phyloP scores from a whole-genome alignment of 2,329 filamentous ascomycete genomes.

The Pseudophaeomoniella oleicola region DNA sequence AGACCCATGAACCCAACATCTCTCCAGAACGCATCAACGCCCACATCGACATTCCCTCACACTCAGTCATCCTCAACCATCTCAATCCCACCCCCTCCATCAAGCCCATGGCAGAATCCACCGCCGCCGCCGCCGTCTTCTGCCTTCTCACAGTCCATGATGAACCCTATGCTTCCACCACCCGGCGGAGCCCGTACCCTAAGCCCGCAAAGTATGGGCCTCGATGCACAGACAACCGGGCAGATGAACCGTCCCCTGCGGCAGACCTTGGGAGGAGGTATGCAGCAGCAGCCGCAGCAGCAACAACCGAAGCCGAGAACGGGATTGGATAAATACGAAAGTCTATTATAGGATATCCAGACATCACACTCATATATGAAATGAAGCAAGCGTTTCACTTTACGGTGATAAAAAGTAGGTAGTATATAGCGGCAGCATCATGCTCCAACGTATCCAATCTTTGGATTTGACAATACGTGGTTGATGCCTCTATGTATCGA shows the following conservation, averaged over 20 bases:
- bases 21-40: slow-evolving; percentile 9
- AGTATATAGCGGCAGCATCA: too few species aligned
- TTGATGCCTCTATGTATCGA: too few species aligned
- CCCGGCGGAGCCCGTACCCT: slow-evolving; percentile 7
- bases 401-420: too few species aligned
- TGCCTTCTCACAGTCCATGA: slow-evolving; percentile 9
- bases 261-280: slow-evolving; percentile 8
- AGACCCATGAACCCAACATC: slow-evolving; percentile 10
- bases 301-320: slow-evolving; percentile 16
- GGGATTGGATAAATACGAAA: slow-evolving; percentile 42
- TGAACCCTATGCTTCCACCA: slow-evolving; percentile 10
- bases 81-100: slow-evolving; percentile 24
- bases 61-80: slow-evolving; percentile 13
- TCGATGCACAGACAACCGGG: not conserved
- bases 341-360: slow-evolving; percentile 39
- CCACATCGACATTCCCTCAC: slow-evolving; percentile 1
- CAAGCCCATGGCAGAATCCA: slow-evolving; percentile 8
- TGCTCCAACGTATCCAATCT: too few species aligned
- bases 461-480: too few species aligned
- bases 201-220: slow-evolving; percentile 4
- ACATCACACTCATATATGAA: too few species aligned
- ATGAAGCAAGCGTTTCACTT: too few species aligned
- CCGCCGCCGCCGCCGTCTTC: slow-evolving; percentile 8
- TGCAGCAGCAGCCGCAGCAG: slow-evolving; percentile 13
- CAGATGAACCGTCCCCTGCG: slow-evolving; percentile 5